Evolutionary conservation across 2,329 filamentous ascomycete genomes (phyloP).

Genomic region (Xylariales sp.): DNA sequence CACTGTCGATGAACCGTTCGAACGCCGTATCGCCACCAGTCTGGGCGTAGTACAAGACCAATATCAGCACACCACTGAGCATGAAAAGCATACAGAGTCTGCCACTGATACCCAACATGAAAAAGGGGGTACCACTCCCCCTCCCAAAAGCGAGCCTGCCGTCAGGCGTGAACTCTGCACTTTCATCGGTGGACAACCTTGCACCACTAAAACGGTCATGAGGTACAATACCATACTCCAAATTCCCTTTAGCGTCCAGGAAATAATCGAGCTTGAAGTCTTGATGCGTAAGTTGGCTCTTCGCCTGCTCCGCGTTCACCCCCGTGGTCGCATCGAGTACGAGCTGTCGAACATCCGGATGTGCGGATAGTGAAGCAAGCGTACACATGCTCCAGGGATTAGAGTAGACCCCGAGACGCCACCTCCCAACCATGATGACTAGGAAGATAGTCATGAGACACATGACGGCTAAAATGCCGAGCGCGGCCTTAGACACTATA

Average conservation of each 20-base stretch:
- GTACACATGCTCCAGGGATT: conserved; percentile 54
- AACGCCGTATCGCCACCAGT: conserved; percentile 52
- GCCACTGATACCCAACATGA: conserved; percentile 31
- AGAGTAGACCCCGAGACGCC: conserved; percentile 49
- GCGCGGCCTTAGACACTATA: conserved; percentile 41
- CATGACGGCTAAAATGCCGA: conserved; percentile 49
- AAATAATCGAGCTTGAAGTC: conserved; percentile 30
- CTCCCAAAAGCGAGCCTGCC: background rate
- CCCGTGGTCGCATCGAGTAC: conserved; percentile 12
- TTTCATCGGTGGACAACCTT: background rate
- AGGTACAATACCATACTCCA: conserved; percentile 28
- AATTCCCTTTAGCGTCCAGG: background rate
- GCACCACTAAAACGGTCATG: conserved; percentile 7
- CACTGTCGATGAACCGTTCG: conserved; percentile 56
- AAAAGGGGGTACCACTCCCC: conserved; percentile 8
- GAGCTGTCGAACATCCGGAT: conserved; percentile 38
- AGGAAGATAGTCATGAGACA: conserved; percentile 39
- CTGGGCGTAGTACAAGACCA: conserved; percentile 55
- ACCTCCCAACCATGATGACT: conserved; percentile 44
- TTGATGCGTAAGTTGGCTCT: conserved; percentile 8
- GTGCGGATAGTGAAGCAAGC: conserved; percentile 40
- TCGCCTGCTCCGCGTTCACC: background rate
- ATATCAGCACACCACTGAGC: conserved; percentile 46
- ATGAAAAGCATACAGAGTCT: conserved; percentile 30
- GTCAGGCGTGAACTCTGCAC: background rate